Evolutionary conservation across 202 grass and related monocot genomes (phyloP), one percentile per base, ranked within the genome.

Genomic region (Carex sylvatica): DNA sequence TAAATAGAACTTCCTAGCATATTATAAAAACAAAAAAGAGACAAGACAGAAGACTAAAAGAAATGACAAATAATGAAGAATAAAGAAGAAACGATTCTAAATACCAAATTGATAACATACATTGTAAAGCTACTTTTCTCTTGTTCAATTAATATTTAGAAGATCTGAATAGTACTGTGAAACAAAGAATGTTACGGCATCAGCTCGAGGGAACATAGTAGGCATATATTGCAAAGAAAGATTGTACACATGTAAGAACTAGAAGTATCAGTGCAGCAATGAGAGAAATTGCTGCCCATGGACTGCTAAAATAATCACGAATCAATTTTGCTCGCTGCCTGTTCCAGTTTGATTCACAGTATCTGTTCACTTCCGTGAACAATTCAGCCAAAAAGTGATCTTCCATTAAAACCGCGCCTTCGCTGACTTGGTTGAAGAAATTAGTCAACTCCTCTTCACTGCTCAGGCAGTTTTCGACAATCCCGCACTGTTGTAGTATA

Each of bases 281-380:
- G 0, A 83, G 74, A 4, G 85, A 91, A 16, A 82, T 31, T 3
- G 3, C 30, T 22, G 72, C 30, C 89, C 89, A 91, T 0, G 83
- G 85, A 64, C 70, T 91, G 78, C 61, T 47, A 16, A 85, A 88
- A 56, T 91, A 91, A 60, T 80, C 65, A 42, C 64, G 69, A 1
- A 26, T 47, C 64, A 91, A 30, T 8, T 12, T 62, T 0, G 71
- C 71, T 3, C 22, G 46, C 18, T 76, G 82, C 1, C 18, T 23
- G 42, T 63, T 68, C 63, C 36, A 83, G 0, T 2, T 24, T n/a
- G 31, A 23, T 4, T 31, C 8, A 19, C 68, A 46, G 86, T 91
- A 82, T 63, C 23, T 75, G 19, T 16, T 69, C 13, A 91, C 70
- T 2, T 44, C 65, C 6, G 3, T 2, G n/a, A 85, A 68, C 14